phyloP scores from a whole-genome alignment of 148 eudicot species.

The Simmondsia chinensis region DNA sequence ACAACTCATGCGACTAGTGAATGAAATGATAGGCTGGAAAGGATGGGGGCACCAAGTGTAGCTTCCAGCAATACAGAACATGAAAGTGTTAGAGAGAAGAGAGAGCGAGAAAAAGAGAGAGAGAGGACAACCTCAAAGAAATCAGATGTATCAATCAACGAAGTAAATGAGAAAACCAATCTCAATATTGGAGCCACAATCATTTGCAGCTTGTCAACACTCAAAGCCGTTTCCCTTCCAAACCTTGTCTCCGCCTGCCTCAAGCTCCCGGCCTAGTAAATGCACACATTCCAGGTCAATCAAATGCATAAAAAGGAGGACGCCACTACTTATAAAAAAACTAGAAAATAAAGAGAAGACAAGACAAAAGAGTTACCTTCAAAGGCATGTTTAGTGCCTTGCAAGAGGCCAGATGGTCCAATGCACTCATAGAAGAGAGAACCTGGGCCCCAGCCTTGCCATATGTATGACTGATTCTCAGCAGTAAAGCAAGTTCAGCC shows the following conservation, averaged over 20 bases:
- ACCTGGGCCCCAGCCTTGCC: slow-evolving; percentile 87
- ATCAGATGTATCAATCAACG: slow-evolving; percentile 78
- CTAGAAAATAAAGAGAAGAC: background rate
- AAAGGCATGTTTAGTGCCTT: slow-evolving; percentile 61
- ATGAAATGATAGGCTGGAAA: no score
- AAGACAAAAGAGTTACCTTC: slow-evolving; percentile 52
- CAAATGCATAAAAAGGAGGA: no score
- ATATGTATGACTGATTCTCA: slow-evolving; percentile 79
- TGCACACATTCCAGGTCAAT: slow-evolving; percentile 3
- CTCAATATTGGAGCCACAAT: slow-evolving; percentile 76
- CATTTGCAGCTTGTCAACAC: slow-evolving; percentile 55
- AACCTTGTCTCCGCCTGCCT: slow-evolving; percentile 42
- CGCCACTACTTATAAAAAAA: no score
- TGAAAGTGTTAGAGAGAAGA: background rate
- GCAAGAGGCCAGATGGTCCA: slow-evolving; percentile 80
- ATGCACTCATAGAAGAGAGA: slow-evolving; percentile 74
- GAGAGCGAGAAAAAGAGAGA: background rate
- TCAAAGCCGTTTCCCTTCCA: slow-evolving; percentile 36
- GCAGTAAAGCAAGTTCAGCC: slow-evolving; percentile 81
- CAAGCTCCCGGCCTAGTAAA: slow-evolving; percentile 52
- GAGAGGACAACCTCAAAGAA: slow-evolving; percentile 62
- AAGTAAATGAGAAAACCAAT: slow-evolving; percentile 74
- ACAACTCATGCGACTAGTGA: no score
- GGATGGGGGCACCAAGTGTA: no score
- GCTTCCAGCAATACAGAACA: no score